Base-by-base conservation (phyloP, 2,329 filamentous ascomycete species). In the Alternaria gaisen region DNA sequence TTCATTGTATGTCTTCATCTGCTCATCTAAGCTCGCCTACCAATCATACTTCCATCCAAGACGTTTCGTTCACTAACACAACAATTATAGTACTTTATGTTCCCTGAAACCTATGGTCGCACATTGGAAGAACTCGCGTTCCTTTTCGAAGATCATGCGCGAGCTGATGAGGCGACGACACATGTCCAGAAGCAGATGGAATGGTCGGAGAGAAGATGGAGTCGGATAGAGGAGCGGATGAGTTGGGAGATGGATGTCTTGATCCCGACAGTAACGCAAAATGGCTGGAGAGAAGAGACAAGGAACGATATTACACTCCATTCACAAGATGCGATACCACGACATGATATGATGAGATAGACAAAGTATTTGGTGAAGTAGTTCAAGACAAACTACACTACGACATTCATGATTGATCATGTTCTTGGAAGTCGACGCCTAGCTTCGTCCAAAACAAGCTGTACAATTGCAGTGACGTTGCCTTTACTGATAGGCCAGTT, bases 31-130 rank as follows among this genome's bases (percentile, higher is more conserved):
- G 16, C 9, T 26, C 6, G n/a, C n/a, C n/a, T n/a, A n/a, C n/a
- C n/a, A n/a, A n/a, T n/a, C 6, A 14, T 14, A 8, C 5, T 12
- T 43, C 5, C 22, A 26, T 12, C 34, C 24, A 10, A 14, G 48
- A 28, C 12, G 20, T 14, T 10, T 12, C 2, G n/a, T 46, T 4
- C 14, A 4, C 30, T 48, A 4, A 48, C 18, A 1, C 20, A 24
- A 12, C 2, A 1, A 16, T 7, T 12, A 2, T n/a, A 71, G 69
- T 90, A 86, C 77, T 87, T 88, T 80, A 85, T 89, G 78, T 89
- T 88, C 72, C 84, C 89, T 46, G 89, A 92, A 80, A 91, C 89
- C 11, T 88, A 88, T 71, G 88, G 88, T 1, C 87, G 88, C 2
- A 91, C 88, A 0, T 84, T 91, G 0, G 89, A 91, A 74, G 88